Conservation (phyloP, 192 early-diverging fungal species). For the Oehlia diaphana region DNA sequence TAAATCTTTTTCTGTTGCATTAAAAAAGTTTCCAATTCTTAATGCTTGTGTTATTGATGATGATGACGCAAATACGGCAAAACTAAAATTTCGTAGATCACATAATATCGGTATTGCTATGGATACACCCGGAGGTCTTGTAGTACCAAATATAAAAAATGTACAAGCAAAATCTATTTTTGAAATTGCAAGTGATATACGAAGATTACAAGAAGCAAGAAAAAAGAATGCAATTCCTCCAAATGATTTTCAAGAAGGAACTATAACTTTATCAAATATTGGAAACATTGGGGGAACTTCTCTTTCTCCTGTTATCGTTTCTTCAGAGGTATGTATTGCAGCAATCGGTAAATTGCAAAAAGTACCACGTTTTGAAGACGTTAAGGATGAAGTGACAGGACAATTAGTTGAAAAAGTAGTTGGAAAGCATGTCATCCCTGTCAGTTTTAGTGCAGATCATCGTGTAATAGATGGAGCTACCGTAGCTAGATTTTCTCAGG, state of each 20-base stretch:
- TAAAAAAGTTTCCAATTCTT: slow-evolving; percentile 81
- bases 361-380: slow-evolving; percentile 78
- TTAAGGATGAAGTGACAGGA: slow-evolving; percentile 50
- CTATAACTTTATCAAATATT: slow-evolving; percentile 92
- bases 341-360: slow-evolving; percentile 84
- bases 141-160: slow-evolving; percentile 94
- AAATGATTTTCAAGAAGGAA: slow-evolving; percentile 79
- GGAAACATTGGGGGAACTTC: slow-evolving; percentile 92
- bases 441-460: slow-evolving; percentile 96
- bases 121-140: slow-evolving; percentile 93
- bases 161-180: slow-evolving; percentile 84
- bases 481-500: slow-evolving; percentile 84
- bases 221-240: slow-evolving; percentile 57
- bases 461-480: slow-evolving; percentile 95
- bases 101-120: slow-evolving; percentile 97
- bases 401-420: slow-evolving; percentile 67
- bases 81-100: slow-evolving; percentile 69
- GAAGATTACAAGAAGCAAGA: slow-evolving; percentile 67
- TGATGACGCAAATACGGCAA: slow-evolving; percentile 46
- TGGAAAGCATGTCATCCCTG: slow-evolving; percentile 68
- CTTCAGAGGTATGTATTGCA: slow-evolving; percentile 85
- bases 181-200: slow-evolving; percentile 86
- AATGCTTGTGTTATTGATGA: slow-evolving; percentile 67
- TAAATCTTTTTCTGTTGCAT: slow-evolving; percentile 83
- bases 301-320: slow-evolving; percentile 86